Evolutionary conservation across 2,329 filamentous ascomycete genomes (phyloP).

Genomic region (Periconia sp.): DNA sequence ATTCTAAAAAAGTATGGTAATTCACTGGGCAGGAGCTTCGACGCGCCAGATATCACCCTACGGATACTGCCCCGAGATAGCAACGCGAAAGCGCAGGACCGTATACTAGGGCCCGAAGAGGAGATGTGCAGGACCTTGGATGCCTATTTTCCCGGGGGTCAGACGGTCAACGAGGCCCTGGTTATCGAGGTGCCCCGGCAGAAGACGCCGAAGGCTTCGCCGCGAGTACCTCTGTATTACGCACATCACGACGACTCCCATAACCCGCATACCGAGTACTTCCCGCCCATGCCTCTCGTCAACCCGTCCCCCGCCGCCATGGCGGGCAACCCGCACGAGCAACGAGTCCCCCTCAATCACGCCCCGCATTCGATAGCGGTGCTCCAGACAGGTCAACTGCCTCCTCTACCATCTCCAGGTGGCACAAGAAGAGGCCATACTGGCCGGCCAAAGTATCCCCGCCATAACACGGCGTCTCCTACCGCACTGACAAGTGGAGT

Average conservation of each 20-base stretch:
- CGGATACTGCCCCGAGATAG: conserved; percentile 75
- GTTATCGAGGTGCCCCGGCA: conserved; percentile 83
- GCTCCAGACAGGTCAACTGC: conserved; percentile 78
- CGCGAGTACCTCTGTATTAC: conserved; percentile 61
- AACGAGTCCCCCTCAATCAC: conserved; percentile 44
- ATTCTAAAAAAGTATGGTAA: conserved; percentile 94
- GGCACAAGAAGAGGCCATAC: conserved; percentile 63
- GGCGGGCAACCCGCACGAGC: conserved; percentile 44
- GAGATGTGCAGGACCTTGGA: conserved; percentile 79
- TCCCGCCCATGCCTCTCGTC: conserved; percentile 67
- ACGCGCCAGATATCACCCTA: conserved; percentile 86
- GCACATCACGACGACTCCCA: conserved; percentile 67
- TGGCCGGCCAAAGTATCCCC: conserved; percentile 66
- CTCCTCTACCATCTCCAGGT: conserved; percentile 87
- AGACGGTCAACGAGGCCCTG: conserved; percentile 86
- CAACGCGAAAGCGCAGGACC: conserved; percentile 59
- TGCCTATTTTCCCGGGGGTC: conserved; percentile 82
- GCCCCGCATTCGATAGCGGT: conserved; percentile 74
- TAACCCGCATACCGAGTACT: conserved; percentile 80
- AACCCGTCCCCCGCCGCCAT: conserved; percentile 49
- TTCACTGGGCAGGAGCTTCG: conserved; percentile 85
- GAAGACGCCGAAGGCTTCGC: conserved; percentile 81
- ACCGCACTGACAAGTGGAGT: conserved; percentile 61
- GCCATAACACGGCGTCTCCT: conserved; percentile 83
- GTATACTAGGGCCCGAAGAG: conserved; percentile 84